Evolutionary conservation across 2,329 filamentous ascomycete genomes (phyloP).

Genomic region (Grosmannia huntii): DNA sequence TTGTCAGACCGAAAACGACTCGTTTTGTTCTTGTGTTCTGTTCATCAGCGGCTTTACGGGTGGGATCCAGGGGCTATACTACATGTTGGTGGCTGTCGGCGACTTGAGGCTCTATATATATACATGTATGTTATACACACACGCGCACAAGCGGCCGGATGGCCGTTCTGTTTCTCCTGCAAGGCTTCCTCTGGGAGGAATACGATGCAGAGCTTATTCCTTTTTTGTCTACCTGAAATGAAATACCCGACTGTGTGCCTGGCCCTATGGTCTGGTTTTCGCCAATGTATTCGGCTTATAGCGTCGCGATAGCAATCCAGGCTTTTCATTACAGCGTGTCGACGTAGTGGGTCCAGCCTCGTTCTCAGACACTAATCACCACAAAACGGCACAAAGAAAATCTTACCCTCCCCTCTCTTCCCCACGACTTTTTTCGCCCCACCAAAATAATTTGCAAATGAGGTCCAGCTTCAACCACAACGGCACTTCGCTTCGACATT

Average conservation of each 20-base stretch:
- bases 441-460: constrained; percentile 5
- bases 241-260: not conserved
- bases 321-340: not conserved
- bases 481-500: not conserved
- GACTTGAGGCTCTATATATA: not conserved
- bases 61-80: not conserved
- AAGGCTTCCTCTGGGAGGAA: not conserved
- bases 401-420: not conserved
- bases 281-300: too few species aligned
- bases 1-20: not conserved
- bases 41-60: not conserved
- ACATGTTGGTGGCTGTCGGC: not conserved
- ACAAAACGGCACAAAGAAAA: not conserved
- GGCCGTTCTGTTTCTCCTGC: not conserved
- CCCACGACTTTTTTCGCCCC: constrained; percentile 11
- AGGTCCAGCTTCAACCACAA: not conserved
- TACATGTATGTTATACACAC: not conserved
- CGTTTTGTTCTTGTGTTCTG: not conserved
- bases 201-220: not conserved
- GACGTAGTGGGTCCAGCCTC: not conserved
- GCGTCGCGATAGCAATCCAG: too few species aligned
- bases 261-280: too few species aligned
- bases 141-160: not conserved
- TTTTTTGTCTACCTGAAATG: not conserved
- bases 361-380: not conserved